These are phyloP conservation scores for Dipteronia dyeriana DNA, from an alignment of 345 rosid genomes.

Conservation along the genomic window DNA sequence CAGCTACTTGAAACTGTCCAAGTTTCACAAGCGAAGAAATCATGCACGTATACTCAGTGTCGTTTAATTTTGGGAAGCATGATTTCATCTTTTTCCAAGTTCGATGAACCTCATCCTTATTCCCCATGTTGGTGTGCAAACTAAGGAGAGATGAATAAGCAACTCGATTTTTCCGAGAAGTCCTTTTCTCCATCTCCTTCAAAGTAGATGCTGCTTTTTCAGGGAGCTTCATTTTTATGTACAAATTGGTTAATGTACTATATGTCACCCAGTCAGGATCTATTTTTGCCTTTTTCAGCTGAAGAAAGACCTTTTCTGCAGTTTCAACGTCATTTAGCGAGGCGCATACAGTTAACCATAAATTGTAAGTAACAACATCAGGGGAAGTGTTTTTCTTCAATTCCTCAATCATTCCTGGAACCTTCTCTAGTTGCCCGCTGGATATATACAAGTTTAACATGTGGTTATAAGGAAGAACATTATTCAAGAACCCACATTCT, in stretches of 20 bases:
- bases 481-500: conserved; percentile 63
- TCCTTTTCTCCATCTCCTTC: conserved; percentile 86
- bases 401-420: conserved; percentile 52
- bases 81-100: conserved; percentile 80
- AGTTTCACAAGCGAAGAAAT: conserved; percentile 76
- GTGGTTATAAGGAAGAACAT: conserved; percentile 75
- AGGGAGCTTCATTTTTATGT: conserved; percentile 43
- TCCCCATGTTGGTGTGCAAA: conserved; percentile 62
- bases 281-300: conserved; percentile 55
- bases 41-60: conserved; percentile 72
- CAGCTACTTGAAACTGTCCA: conserved; percentile 62
- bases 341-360: conserved; percentile 65
- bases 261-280: conserved; percentile 87
- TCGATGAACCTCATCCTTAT: conserved; percentile 54
- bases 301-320: conserved; percentile 63
- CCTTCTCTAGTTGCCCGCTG: conserved; percentile 53
- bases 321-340: conserved; percentile 50
- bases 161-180: conserved; percentile 52
- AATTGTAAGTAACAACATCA: conserved; percentile 74
- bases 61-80: conserved; percentile 61
- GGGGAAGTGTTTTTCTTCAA: conserved; percentile 61
- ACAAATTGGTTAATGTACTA: conserved; percentile 65
- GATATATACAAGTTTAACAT: conserved; percentile 69
- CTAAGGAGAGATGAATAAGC: conserved; percentile 77
- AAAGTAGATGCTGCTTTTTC: conserved; percentile 65